These are phyloP conservation scores for Lycium ferocissimum DNA, from an alignment of 257 asterid species.

Conservation along the genomic window DNA sequence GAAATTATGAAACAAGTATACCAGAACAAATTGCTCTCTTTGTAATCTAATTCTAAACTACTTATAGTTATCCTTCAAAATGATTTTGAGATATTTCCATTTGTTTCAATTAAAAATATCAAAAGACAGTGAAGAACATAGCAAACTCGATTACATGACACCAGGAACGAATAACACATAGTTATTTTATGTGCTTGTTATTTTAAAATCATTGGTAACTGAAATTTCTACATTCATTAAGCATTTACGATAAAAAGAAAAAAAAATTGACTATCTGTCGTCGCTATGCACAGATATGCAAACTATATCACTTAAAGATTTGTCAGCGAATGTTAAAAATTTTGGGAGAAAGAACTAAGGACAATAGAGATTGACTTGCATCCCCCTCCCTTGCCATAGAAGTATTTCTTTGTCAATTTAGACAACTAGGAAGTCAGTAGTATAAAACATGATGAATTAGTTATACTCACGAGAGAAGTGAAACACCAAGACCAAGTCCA, in stretches of 20 bases:
- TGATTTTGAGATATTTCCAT: background rate
- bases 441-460: background rate
- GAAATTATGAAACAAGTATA: background rate
- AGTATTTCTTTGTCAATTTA: background rate
- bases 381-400: background rate
- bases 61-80: background rate
- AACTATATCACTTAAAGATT: background rate
- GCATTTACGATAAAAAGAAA: background rate
- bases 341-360: background rate
- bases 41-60: background rate
- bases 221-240: background rate
- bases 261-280: background rate
- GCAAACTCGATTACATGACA: background rate
- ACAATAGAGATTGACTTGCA: background rate
- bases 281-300: background rate
- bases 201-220: background rate
- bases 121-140: background rate
- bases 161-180: background rate
- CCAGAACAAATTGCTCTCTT: background rate
- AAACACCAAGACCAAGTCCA: slow-evolving; percentile 78
- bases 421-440: background rate
- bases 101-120: background rate
- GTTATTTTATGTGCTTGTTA: background rate
- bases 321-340: background rate
- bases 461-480: slow-evolving; percentile 91